A percentile compares a stretch with the other conserved stretches of the same genome.
These are phyloP conservation scores for Alternaria gaisen DNA, from an alignment of 2,329 filamentous ascomycete species.

Conservation along the genomic window DNA sequence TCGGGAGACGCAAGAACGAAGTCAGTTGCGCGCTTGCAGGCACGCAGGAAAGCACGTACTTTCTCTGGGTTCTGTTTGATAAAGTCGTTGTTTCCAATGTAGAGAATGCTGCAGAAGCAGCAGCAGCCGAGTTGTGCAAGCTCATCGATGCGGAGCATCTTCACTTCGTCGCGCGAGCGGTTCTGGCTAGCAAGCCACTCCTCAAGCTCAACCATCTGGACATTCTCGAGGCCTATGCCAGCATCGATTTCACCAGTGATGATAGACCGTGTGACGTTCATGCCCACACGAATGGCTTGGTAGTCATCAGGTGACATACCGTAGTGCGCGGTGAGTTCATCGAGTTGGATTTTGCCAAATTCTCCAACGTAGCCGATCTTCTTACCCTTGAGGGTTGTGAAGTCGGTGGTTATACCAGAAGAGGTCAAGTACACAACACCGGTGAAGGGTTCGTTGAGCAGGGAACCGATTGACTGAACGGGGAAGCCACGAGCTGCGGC, in stretches of 20 bases:
- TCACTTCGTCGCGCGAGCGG: constrained; percentile 72
- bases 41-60: constrained; percentile 72
- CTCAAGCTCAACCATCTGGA: constrained; percentile 83
- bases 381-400: constrained; percentile 77
- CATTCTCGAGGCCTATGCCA: constrained; percentile 80
- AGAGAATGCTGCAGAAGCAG: constrained; percentile 84
- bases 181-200: constrained; percentile 74
- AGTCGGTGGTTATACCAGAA: constrained; percentile 78
- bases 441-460: constrained; percentile 82
- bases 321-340: constrained; percentile 80
- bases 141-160: constrained; percentile 84
- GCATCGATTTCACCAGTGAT: constrained; percentile 77
- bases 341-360: constrained; percentile 84
- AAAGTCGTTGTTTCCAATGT: constrained; percentile 80
- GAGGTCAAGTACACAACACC: constrained; percentile 79
- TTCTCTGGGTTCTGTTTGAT: constrained; percentile 71
- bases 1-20: constrained; percentile 71
- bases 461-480: constrained; percentile 74
- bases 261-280: constrained; percentile 82
- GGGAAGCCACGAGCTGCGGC: constrained; percentile 80
- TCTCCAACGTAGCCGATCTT: constrained; percentile 82
- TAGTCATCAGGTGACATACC: constrained; percentile 77
- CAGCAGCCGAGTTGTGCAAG: constrained; percentile 82
- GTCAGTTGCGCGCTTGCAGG: constrained; percentile 78
- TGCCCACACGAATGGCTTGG: constrained; percentile 79